Evolutionary conservation across 768 basidiomycete species (phyloP), one percentile per base, ranked within the genome.

Genomic region (Kwoniella sp.): DNA sequence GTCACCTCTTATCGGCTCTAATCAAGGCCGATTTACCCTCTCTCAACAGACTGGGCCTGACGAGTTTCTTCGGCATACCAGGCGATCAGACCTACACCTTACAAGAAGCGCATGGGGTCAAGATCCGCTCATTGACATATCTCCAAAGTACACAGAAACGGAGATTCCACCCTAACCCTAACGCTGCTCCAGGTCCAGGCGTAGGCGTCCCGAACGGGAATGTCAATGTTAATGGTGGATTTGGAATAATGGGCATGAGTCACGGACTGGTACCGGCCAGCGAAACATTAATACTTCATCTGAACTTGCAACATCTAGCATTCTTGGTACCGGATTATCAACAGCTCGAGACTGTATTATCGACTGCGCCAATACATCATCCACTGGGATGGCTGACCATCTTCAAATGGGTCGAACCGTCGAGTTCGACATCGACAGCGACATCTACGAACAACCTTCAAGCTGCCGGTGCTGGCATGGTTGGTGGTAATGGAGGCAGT

Each of bases 101-200:
- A 25, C 64, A 72, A 44, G 40, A 58, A 15, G 22, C 58, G 0
- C 78, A 80, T 50, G 77, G 77, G 0, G 12, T 49, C 1, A 71
- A 72, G 49, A 56, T 80, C 12, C 26, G 58, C 2, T 74, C 72
- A 0, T 61, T 79, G 8, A 73, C 76, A 0, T 76, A 73, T 48
- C 69, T 75, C 19, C 63, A 68, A 10, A 52, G 65, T 1, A 64
- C 40, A 3, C 40, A 66, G 47, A 72, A 74, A 48, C 77, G 72
- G 63, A 76, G 76, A 10, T 60, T 37, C 13, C n/a, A n/a, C n/a
- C n/a, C n/a, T n/a, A n/a, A n/a, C n/a, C n/a, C n/a, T n/a, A n/a
- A n/a, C n/a, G n/a, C n/a, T n/a, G n/a, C n/a, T n/a, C n/a, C n/a
- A n/a, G 24, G 33, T 33, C 33, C 33, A 33, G 33, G 33, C n/a